Base-by-base conservation (phyloP, 139 green algal species). In the Parachlorella kessleri region DNA sequence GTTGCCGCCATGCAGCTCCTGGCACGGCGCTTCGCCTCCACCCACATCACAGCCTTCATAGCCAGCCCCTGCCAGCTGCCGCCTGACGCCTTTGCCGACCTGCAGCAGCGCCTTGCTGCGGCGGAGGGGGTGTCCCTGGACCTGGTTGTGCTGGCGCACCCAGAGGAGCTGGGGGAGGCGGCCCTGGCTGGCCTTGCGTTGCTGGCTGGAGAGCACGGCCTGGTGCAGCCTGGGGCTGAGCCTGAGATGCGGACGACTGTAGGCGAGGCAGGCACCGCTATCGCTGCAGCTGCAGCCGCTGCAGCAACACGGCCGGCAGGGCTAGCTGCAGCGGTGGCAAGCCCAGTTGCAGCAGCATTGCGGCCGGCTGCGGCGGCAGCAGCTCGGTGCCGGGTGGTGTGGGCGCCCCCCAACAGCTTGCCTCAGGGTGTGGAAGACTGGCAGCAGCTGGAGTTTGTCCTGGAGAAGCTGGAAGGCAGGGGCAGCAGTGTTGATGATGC, bases 371-470 rank as follows among this genome's bases (percentile, higher is more conserved):
- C 35, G 3, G 38, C 36, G 28, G 28, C 26, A 54, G 28, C 26
- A 69, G 40, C 55, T n/a, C 35, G 59, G 59, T 37, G 9, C 54
- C 66, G 63, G 6, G 48, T 79, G 63, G 64, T 79, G 39, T 72
- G 38, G 63, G 33, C 77, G 77, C 32, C 41, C 18, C 67, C 78
- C 1, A 55, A n/a, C n/a, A n/a, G n/a, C n/a, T n/a, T 70, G 23
- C 39, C 35, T 7, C 30, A 24, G 1, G 72, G 39, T 1, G 41
- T 73, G 2, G 79, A 84, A 9, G 55, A 30, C 42, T 84, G 79
- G 79, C 72, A 84, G 79, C 79, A 84, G 79, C 65, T 80, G 42
- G 79, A 84, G 54, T 37, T 33, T 14, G 64, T 65, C 0, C 54
- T 80, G 3, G 79, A 84, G 72, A 40, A 37, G 42, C 65, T 84